Base-by-base conservation (phyloP, 106 monocot species). In the Phalaenopsis aphrodite region DNA sequence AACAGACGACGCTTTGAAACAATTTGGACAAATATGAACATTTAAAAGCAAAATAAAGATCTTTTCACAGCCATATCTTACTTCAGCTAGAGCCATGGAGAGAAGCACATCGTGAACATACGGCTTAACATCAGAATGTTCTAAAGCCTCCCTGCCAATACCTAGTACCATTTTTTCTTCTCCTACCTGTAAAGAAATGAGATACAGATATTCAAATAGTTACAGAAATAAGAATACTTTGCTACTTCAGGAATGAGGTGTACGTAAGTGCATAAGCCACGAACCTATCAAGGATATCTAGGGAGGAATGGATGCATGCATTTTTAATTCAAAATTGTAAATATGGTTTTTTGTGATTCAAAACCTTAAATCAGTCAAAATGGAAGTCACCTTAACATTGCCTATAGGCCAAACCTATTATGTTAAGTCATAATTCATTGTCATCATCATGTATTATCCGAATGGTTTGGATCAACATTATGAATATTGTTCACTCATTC, bases 71-170 rank as follows among this genome's bases (percentile, higher is more conserved):
- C 16, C 46, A 65, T 24, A 81, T 78, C 89, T 82, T 92, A 98
- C 98, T 89, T 98, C 98, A 87, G 98, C 90, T 81, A 94, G 77
- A 52, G 98, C 88, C 92, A 98, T 98, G 41, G 92, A 85, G 38
- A 98, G 88, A 86, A 98, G 86, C 79, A 98, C 79, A 89, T 98
- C 98, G 83, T 98, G 98, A 84, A 72, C 76, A 84, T 92, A 92
- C 57, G 88, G 89, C 84, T 94, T 94, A 30, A 83, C 86, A 87
- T 90, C 88, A 38, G 82, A 80, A 64, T 86, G 89, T 49, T 91
- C 88, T 4, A 94, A 72, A 78, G 92, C 86, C 37, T 84, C 84
- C 48, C 84, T 81, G 8, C 98, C 98, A 87, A 98, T 94, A 64
- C 91, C 90, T 48, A 98, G 78, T 8, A 91, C 98, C 49, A 88